Base-by-base conservation (phyloP, 106 monocot species). In the Dendrobium catenatum region DNA sequence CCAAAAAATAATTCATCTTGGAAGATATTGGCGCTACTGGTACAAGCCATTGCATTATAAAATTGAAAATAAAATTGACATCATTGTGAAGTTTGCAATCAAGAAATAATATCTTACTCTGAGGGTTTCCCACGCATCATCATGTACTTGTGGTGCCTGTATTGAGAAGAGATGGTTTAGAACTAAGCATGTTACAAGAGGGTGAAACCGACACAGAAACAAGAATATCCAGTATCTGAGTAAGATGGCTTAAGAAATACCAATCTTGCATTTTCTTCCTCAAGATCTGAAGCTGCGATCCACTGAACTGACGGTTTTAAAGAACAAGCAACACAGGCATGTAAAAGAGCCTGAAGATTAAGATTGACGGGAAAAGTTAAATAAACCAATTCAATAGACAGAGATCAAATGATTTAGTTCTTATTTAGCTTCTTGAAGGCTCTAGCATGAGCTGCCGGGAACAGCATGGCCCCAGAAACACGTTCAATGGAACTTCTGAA, bases 221-320 rank as follows among this genome's bases (percentile, higher is more conserved):
- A 75, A 10, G 5, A 55, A 44, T 42, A 16, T 54, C 54, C 74
- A 74, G 16, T 43, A 46, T 55, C 18, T 40, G 58, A 41, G 16
- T 72, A 20, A 43, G n/a, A 4, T 16, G 49, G 26, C 33, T 49
- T 42, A 59, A 73, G 6, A 31, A 80, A 77, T 94, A 94, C 89
- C 79, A 41, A 51, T 86, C 27, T 73, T 56, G 85, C 89, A 86
- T 83, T 89, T 81, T 90, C 89, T 84, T 88, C 87, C 81, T 93
- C 93, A 76, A 93, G 93, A 79, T 93, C 89, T 76, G 93, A 93
- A 66, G 93, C 93, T 29, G 90, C 88, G 82, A 93, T 89, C 93
- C 93, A 91, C 74, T 91, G 82, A 84, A 93, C 77, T 51, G 84
- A 87, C 9, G 93, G 93, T 68, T 54, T 87, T 31, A 87, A 78